Evolutionary conservation across 169 alveolate species (phyloP).

Genomic region (Plasmodium malariae): DNA sequence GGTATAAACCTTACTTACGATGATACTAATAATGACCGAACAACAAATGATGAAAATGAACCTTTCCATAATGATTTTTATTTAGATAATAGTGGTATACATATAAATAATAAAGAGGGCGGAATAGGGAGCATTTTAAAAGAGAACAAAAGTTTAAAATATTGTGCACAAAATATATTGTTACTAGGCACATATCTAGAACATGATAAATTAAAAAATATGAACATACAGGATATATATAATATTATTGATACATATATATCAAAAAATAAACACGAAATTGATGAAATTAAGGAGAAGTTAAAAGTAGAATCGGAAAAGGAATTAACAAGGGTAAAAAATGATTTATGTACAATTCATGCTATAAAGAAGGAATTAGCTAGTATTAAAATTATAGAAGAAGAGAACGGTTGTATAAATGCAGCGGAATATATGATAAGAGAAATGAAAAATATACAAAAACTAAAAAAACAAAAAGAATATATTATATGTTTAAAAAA

Average conservation of each 20-base stretch:
- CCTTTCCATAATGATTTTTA: not conserved
- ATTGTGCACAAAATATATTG: slow-evolving; percentile 21
- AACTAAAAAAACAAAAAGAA: slow-evolving; percentile 47
- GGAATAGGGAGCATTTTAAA: not conserved
- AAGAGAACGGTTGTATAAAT: slow-evolving; percentile 20
- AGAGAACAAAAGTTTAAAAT: slow-evolving; percentile 28
- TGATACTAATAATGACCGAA: not conserved
- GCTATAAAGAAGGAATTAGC: slow-evolving; percentile 39
- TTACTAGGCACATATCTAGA: slow-evolving; percentile 1
- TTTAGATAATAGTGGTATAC: not conserved
- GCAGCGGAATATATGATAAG: slow-evolving; percentile 38
- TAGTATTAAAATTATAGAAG: slow-evolving; percentile 11
- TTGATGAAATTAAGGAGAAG: slow-evolving; percentile 12
- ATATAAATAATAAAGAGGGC: slow-evolving; percentile 1
- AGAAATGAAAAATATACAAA: slow-evolving; percentile 60
- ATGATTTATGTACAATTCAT: not conserved
- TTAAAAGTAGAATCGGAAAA: slow-evolving; percentile 18
- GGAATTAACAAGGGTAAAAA: slow-evolving; percentile 24
- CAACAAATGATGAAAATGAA: not conserved
- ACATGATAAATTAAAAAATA: slow-evolving; percentile 20
- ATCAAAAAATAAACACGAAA: slow-evolving; percentile 8
- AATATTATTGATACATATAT: slow-evolving; percentile 41
- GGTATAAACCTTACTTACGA: not conserved
- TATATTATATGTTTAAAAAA: slow-evolving; percentile 48
- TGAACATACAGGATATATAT: slow-evolving; percentile 18